Conservation (phyloP, 345 rosid species). For the Conringia planisiliqua region DNA sequence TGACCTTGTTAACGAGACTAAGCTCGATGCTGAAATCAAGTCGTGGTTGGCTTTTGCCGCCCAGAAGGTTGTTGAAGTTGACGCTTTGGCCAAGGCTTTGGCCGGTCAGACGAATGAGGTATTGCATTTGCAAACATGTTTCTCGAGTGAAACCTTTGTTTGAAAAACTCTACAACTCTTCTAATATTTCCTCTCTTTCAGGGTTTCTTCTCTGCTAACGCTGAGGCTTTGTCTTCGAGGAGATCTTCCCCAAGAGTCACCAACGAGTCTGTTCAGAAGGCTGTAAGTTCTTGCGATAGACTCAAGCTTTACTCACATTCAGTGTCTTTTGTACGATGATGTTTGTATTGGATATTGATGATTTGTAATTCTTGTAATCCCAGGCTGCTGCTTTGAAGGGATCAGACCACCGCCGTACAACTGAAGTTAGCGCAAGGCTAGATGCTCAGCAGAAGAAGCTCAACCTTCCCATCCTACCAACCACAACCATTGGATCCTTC, state of each 20-base stretch:
- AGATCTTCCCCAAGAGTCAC: constrained; percentile 88
- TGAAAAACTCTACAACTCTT: neutral
- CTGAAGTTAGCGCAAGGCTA: constrained; percentile 82
- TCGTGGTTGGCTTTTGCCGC: constrained; percentile 99
- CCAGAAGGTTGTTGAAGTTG: constrained; percentile 91
- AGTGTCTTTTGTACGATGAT: neutral
- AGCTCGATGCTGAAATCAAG: constrained; percentile 80
- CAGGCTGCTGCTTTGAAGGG: constrained; percentile 96
- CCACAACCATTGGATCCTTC: constrained; percentile 96
- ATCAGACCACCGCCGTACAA: constrained; percentile 85
- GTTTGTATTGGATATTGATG: neutral
- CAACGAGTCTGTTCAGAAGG: constrained; percentile 91
- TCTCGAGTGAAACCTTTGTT: neutral
- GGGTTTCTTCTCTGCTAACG: constrained; percentile 79
- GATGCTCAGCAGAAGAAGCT: constrained; percentile 98
- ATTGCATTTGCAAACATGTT: neutral
- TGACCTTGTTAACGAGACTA: constrained; percentile 82
- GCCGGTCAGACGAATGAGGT: constrained; percentile 89
- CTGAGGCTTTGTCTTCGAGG: constrained; percentile 82
- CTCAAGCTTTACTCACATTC: neutral
- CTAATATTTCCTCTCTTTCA: constrained; percentile 31
- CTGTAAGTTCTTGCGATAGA: constrained; percentile 50
- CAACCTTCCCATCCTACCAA: constrained; percentile 90
- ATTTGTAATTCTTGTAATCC: constrained; percentile 14
- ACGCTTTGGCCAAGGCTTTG: constrained; percentile 88